A percentile compares a stretch with the other conserved stretches of the same genome.
phyloP scores from a whole-genome alignment of 768 basidiomycete genomes.

The Kwoniella sp. region DNA sequence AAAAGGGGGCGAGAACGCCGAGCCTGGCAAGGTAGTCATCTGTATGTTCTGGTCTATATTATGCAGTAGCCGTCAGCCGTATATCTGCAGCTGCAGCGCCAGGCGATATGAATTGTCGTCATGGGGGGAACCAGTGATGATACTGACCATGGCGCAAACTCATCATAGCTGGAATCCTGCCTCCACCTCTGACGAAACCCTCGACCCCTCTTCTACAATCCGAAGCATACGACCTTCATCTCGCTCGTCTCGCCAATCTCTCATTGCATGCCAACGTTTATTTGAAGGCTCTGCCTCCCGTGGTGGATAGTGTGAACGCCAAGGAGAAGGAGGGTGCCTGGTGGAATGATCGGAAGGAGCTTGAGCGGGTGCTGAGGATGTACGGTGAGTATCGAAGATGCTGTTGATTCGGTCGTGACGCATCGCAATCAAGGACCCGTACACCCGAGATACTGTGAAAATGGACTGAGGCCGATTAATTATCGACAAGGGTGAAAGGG shows the following conservation, averaged over 20 bases:
- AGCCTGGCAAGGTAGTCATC: conserved; percentile 40
- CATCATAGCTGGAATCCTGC: conserved; percentile 47
- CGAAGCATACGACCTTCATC: conserved; percentile 38
- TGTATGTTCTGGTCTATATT: conserved; percentile 45
- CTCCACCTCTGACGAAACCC: conserved; percentile 42
- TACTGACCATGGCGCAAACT: not conserved
- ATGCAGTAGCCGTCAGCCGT: not conserved
- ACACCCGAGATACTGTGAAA: no score
- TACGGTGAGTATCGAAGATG: conserved; percentile 38
- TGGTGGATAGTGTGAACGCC: conserved; percentile 23
- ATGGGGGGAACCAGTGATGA: not conserved
- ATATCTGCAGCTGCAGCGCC: not conserved
- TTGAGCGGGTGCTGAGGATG: conserved; percentile 46
- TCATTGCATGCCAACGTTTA: conserved; percentile 46
- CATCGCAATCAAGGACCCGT: no score
- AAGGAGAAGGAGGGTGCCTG: conserved; percentile 26
- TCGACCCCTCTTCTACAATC: conserved; percentile 28
- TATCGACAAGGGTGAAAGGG: no score
- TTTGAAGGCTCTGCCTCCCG: conserved; percentile 47
- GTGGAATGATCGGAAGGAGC: conserved; percentile 46
- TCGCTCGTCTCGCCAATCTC: conserved; percentile 43
- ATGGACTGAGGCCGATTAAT: no score
- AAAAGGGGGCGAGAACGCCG: conserved; percentile 14
- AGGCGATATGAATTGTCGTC: not conserved
- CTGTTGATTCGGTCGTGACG: not conserved